Base-by-base conservation (phyloP, 2,329 filamentous ascomycete species). In the Cladosporium sp. region DNA sequence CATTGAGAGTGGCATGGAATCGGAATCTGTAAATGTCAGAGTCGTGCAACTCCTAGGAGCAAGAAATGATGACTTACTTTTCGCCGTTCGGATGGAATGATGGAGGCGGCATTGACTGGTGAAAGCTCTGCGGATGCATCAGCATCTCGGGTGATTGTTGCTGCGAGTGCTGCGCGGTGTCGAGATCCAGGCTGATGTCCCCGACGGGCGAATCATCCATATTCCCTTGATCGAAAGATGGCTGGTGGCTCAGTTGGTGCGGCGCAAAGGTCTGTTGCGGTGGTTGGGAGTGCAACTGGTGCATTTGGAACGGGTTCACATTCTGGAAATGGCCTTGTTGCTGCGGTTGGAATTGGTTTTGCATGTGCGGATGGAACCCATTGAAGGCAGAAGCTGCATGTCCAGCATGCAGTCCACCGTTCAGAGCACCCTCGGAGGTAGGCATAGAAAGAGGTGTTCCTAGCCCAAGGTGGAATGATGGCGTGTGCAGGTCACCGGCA, bases 1-100 rank as follows among this genome's bases (percentile, higher is more conserved):
- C 92, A 67, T 95, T 95, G 40, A 99, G 72, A 0, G 89, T 93
- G 44, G 89, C 86, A 65, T 93, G 88, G 65, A 89, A 97, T 36
- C 93, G 88, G 65, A 96, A 96, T 55, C 81, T 84, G 56, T 15
- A 7, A 9, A 7, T n/a, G n/a, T n/a, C 53, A 70, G 64, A 51
- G n/a, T n/a, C n/a, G n/a, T n/a, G n/a, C n/a, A n/a, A 40, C 34
- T 15, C 36, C n/a, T 17, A 12, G 9, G 22, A 27, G 22, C 5
- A 27, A 5, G 9, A 15, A n/a, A 38, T 27, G 13, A 17, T 7
- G 22, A 4, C 32, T 2, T 36, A 36, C 75, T 75, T 76, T 56
- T 79, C 74, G 32, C 64, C 69, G 7, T 69, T 66, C 19, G 69
- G 65, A 52, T 72, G 69, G 11, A 67, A 54, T 41, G 59, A 54